Evolutionary conservation across 306 rosid genomes (phyloP).

Genomic region (Inga laurina): DNA sequence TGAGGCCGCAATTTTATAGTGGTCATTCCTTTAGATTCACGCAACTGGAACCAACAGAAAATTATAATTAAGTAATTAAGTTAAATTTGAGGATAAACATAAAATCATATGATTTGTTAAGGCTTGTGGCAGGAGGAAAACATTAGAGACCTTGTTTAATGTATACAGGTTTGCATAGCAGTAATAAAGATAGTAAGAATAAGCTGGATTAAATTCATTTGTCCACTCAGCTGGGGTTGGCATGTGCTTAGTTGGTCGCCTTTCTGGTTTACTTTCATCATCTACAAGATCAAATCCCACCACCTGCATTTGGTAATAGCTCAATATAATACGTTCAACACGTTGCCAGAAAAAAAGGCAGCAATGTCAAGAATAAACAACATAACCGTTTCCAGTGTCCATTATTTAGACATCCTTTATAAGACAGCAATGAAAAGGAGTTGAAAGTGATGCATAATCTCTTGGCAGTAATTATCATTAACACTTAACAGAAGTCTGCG

Average conservation of each 20-base stretch:
- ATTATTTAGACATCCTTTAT: constrained; percentile 1
- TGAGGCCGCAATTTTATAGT: constrained; percentile 83
- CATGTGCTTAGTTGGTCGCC: constrained; percentile 95
- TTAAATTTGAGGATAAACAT: constrained; percentile 9
- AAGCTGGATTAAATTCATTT: constrained; percentile 85
- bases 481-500: neutral
- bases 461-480: neutral
- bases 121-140: constrained; percentile 20
- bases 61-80: constrained; percentile 11
- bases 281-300: constrained; percentile 89
- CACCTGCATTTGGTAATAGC: constrained; percentile 50
- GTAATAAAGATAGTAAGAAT: constrained; percentile 76
- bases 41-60: constrained; percentile 60
- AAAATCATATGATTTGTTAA: constrained; percentile 13
- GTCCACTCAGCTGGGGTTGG: constrained; percentile 86
- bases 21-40: constrained; percentile 63
- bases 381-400: constrained; percentile 11
- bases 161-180: constrained; percentile 79
- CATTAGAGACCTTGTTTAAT: constrained; percentile 68
- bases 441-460: neutral
- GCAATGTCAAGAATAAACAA: neutral
- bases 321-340: constrained; percentile 8
- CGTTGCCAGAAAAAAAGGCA: neutral
- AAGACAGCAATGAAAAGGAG: neutral
- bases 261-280: constrained; percentile 92